Conservation (phyloP, 2,329 filamentous ascomycete species). For the Arthrobotrys pseudoclavata region DNA sequence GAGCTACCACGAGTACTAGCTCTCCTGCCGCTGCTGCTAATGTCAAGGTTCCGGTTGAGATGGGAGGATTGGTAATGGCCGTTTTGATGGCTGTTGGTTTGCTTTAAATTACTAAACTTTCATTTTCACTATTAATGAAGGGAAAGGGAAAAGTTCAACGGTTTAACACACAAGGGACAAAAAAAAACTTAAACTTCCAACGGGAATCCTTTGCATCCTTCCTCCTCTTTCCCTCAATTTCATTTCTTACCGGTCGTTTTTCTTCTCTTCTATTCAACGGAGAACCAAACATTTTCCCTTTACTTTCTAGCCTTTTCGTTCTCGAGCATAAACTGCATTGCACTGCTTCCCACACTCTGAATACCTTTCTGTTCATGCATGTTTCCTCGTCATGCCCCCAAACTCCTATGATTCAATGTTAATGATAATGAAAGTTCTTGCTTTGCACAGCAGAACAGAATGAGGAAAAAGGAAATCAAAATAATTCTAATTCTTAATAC, state of each 20-base stretch:
- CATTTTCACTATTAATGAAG: neutral
- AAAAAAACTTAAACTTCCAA: neutral
- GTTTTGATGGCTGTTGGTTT: constrained; percentile 45
- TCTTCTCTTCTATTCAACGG: neutral
- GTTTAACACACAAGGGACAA: neutral
- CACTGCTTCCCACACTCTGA: neutral
- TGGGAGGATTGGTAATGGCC: constrained; percentile 49
- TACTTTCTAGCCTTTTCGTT: neutral
- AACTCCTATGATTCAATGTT: constrained; percentile 2
- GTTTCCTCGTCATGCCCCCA: neutral
- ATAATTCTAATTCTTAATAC: constrained; percentile 24
- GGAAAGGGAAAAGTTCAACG: neutral
- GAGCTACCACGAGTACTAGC: constrained; percentile 26
- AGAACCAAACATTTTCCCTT: neutral
- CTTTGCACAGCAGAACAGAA: neutral
- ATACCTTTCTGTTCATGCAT: neutral
- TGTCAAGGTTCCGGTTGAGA: constrained; percentile 46
- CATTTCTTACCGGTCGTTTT: neutral
- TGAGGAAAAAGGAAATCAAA: neutral
- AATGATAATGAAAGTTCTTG: constrained; percentile 20
- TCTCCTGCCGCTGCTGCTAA: constrained; percentile 50
- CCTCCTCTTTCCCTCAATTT: neutral
- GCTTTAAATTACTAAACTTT: constrained; percentile 18
- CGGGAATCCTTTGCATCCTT: no score
- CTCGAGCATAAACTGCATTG: constrained; percentile 1